Conservation (phyloP, 1,139 yeast species). For the Blastobotrys petasosporus region DNA sequence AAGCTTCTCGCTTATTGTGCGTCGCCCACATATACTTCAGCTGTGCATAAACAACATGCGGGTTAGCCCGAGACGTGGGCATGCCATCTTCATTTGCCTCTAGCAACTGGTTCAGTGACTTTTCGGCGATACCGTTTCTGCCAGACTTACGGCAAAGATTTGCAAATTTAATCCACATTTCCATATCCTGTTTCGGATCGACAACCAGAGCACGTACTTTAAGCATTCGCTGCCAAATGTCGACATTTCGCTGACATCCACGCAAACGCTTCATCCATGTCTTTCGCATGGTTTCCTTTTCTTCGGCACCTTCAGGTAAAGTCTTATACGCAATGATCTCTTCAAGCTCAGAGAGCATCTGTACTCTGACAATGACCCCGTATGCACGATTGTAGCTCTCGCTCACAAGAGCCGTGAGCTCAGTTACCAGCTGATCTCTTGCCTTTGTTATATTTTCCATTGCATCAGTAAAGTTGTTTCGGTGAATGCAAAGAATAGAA, state of each 20-base stretch:
- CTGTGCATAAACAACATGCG: slow-evolving; percentile 95
- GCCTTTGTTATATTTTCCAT: slow-evolving; percentile 73
- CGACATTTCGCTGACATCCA: slow-evolving; percentile 95
- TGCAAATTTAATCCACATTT: slow-evolving; percentile 97
- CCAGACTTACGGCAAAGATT: slow-evolving; percentile 93
- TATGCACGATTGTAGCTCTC: slow-evolving; percentile 97
- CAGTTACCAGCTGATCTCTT: slow-evolving; percentile 84
- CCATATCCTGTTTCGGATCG: slow-evolving; percentile 94
- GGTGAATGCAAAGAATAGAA: slow-evolving; percentile 79
- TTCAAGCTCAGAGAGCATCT: slow-evolving; percentile 93
- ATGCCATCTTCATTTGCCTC: slow-evolving; percentile 40
- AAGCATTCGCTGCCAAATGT: slow-evolving; percentile 95
- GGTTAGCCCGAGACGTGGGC: slow-evolving; percentile 76
- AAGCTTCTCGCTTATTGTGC: slow-evolving; percentile 82
- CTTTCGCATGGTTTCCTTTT: slow-evolving; percentile 69
- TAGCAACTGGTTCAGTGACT: slow-evolving; percentile 70
- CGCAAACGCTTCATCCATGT: slow-evolving; percentile 91
- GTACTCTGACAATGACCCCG: slow-evolving; percentile 93
- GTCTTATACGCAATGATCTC: slow-evolving; percentile 88
- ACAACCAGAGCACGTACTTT: slow-evolving; percentile 91
- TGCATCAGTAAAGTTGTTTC: slow-evolving; percentile 82
- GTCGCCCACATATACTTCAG: slow-evolving; percentile 96
- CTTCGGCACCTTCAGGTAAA: slow-evolving; percentile 67
- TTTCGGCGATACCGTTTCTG: slow-evolving; percentile 85
- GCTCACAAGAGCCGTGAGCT: slow-evolving; percentile 87